Evolutionary conservation across 2,329 filamentous ascomycete species (phyloP).

Genomic region (Ilyonectria destructans): DNA sequence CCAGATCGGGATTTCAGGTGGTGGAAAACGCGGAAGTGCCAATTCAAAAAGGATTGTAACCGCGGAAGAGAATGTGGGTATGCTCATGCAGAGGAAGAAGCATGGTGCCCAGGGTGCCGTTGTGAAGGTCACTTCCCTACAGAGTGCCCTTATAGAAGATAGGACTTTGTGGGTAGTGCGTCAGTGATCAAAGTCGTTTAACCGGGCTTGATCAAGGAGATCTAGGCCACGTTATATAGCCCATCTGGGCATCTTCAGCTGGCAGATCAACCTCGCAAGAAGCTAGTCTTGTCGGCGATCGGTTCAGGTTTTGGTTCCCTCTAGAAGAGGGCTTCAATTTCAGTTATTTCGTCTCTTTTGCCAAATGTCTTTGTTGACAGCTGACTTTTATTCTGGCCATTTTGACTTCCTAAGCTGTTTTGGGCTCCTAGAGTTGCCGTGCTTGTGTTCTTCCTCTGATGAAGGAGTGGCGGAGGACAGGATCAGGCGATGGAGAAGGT

Average conservation of each 20-base stretch:
- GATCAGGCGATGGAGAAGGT: no score
- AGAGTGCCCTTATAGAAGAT: not conserved
- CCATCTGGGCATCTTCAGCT: not conserved
- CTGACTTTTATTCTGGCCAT: not conserved
- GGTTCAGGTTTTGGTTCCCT: not conserved
- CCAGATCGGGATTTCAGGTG: not conserved
- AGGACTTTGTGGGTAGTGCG: not conserved
- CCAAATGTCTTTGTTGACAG: not conserved
- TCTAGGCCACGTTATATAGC: not conserved
- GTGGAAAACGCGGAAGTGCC: slow-evolving; percentile 1
- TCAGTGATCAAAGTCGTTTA: not conserved
- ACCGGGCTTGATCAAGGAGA: not conserved
- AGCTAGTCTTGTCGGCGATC: not conserved
- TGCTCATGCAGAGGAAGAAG: not conserved
- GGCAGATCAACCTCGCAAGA: not conserved
- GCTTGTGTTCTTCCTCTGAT: not conserved
- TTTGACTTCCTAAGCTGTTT: not conserved
- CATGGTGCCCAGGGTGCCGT: not conserved
- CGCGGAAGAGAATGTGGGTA: not conserved
- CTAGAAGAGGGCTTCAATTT: not conserved
- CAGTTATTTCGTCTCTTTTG: not conserved
- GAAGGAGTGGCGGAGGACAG: not conserved
- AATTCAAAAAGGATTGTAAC: no score
- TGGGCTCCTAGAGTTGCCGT: not conserved
- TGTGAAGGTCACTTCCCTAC: not conserved